Conservation (phyloP, 176 grass and related monocot species). For the Alloteropsis semialata region DNA sequence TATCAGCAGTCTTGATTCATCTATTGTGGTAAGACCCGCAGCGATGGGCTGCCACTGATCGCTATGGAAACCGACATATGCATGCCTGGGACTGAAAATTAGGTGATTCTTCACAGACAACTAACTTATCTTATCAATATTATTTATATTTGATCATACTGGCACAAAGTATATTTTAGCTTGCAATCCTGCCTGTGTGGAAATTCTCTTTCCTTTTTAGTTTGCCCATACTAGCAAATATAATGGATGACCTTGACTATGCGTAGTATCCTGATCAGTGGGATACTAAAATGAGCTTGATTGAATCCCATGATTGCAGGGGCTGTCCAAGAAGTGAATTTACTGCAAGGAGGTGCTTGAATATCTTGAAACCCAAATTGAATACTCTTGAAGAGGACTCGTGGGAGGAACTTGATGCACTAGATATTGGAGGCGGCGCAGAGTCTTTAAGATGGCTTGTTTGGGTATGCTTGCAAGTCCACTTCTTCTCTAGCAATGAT, state of each 20-base stretch:
- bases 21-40: background rate
- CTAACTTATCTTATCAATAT: background rate
- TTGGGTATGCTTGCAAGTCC: slow-evolving; percentile 56
- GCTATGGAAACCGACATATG: slow-evolving; percentile 15
- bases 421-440: slow-evolving; percentile 64
- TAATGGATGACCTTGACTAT: slow-evolving; percentile 22
- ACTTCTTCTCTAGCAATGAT: background rate
- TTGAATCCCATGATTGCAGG: slow-evolving; percentile 62
- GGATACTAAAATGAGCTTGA: slow-evolving; percentile 38
- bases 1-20: background rate
- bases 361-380: slow-evolving; percentile 86
- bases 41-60: slow-evolving; percentile 6
- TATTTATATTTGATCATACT: background rate
- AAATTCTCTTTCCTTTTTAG: slow-evolving; percentile 6
- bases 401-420: slow-evolving; percentile 87
- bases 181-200: background rate
- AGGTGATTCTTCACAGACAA: background rate
- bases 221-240: background rate
- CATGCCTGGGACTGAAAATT: background rate
- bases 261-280: slow-evolving; percentile 13
- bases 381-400: slow-evolving; percentile 85
- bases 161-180: background rate
- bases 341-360: slow-evolving; percentile 63
- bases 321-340: slow-evolving; percentile 79
- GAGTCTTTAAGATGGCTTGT: slow-evolving; percentile 79